Base-by-base conservation (phyloP, 1,284 basidiomycete species). In the Calocybe gambosa region DNA sequence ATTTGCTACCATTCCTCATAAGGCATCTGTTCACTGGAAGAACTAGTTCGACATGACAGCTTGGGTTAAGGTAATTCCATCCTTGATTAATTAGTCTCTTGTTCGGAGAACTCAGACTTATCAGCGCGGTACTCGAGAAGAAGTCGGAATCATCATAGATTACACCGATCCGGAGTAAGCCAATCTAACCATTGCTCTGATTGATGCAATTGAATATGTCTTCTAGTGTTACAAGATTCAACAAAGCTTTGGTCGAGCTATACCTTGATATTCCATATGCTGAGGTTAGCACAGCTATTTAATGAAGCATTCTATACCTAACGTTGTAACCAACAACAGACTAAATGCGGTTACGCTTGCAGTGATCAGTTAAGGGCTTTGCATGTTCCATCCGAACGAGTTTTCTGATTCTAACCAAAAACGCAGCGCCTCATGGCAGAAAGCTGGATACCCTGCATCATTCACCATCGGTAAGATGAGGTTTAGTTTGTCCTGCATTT, bases 281-380 rank as follows among this genome's bases (percentile, higher is more conserved):
- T 18, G 78, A 85, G 65, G 71, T 71, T 5, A 40, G 38, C 21
- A 13, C 21, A 29, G 15, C n/a, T 43, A 62, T 58, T 28, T 18
- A 41, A 39, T 39, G 39, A 31, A 28, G 31, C 3, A 25, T 37
- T 35, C 28, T 19, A 39, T 18, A 34, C 42, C 28, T 47, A 42
- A 46, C 41, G 40, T 23, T 43, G 31, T 28, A 52, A 47, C 43
- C 49, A 56, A 47, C 43, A 35, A 26, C 43, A 73, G 69, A 90
- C 88, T 42, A 71, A 88, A 72, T 94, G 93, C 65, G 92, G 93
- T 25, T 98, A 98, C 62, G 93, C 92, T 15, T 97, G 93, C 70
- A 91, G 87, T 52, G 95, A 98, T 63, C 87, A 90, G 85, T 89
- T 65, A 58, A 55, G 57, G 46, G 46, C 35, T 56, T 54, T 55